Evolutionary conservation across 257 asterid species (phyloP), one percentile per base, ranked within the genome.

Genomic region (Fraxinus quadrangulata): DNA sequence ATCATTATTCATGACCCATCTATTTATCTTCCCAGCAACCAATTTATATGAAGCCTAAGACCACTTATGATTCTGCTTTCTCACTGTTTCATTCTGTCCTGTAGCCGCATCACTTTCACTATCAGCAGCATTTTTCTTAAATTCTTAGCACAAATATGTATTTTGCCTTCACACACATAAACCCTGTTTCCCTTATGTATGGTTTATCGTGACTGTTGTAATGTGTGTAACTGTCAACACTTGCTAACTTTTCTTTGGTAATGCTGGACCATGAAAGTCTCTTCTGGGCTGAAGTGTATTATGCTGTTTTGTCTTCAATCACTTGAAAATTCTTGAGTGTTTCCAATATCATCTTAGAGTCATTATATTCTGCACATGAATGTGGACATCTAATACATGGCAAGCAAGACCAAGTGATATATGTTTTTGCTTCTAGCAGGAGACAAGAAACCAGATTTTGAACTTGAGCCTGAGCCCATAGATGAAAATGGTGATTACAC

Each of bases 401-500:
- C 49, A 75, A 49, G 40, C 59, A 49, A n/a, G n/a, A 42, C 37
- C 67, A 54, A 61, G 74, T 28, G 24, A 81, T 47, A 76, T 40
- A 56, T 66, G 73, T 73, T 68, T 33, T 65, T 78, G 40, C 21
- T 70, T 76, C 82, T 82, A 73, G 71, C 83, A 88, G 97, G 86
- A 67, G 90, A 87, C 56, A 87, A 81, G 61, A 74, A 82, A 61
- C 74, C 75, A 23, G 89, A 86, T 75, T 51, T 34, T 85, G 95
- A 84, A 70, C 77, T 78, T 74, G 78, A 74, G 39, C 30, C 71
- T 74, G 86, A 23, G 66, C 71, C 78, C n/a, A 42, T 37, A 14
- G 79, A 34, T 2, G 89, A 78, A 74, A 81, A 81, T 78, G 73
- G 71, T 76, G 78, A 69, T 45, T 84, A 75, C 80, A 83, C 87